Evolutionary conservation across 192 early-diverging fungal species (phyloP), one percentile per base, ranked within the genome.

Genomic region (Umbelopsis vinacea): DNA sequence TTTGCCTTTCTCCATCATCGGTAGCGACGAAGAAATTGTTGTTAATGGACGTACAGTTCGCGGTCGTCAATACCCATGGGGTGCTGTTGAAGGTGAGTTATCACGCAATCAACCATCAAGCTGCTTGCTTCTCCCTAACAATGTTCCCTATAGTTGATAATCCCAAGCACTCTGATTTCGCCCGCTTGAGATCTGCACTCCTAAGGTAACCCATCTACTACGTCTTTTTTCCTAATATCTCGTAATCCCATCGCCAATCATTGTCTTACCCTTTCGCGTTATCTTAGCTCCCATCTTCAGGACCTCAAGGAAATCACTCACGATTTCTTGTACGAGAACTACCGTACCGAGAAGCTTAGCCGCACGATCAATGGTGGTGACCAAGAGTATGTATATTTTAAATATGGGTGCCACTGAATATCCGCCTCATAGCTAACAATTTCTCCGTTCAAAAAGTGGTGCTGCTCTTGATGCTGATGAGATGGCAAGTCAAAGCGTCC

Each of bases 301-400:
- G 98, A 99, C 63, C 82, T 99, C 38, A 97, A 97, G 79, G 98
- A 98, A 66, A 96, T 95, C 73, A 99, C 98, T 12, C 95, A 97
- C 72, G 91, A 91, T 75, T 92, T 94, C 67, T 91, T 98, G 75
- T 99, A 99, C 78, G 94, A 97, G 76, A 90, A 93, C 60, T 97
- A 97, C 83, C 95, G 98, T 84, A 92, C 95, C 17, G 88, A 93
- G 76, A 96, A 96, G 84, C 92, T 99, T 24, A 77, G 75, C 68
- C 79, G 79, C 24, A 75, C 85, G 79, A 74, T 81, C 71, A 53
- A 82, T 77, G 46, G 89, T 81, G 68, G 83, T 83, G 69, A 89
- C 83, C 63, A 71, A 67, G 77, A 79, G 77, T 73, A 67, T 63
- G 66, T 71, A 48, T n/a, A 47, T 1, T 37, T n/a, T 53, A 1